Evolutionary conservation across 345 rosid genomes (phyloP), one percentile per base, ranked within the genome.

Genomic region (Gossypium herbaceum): DNA sequence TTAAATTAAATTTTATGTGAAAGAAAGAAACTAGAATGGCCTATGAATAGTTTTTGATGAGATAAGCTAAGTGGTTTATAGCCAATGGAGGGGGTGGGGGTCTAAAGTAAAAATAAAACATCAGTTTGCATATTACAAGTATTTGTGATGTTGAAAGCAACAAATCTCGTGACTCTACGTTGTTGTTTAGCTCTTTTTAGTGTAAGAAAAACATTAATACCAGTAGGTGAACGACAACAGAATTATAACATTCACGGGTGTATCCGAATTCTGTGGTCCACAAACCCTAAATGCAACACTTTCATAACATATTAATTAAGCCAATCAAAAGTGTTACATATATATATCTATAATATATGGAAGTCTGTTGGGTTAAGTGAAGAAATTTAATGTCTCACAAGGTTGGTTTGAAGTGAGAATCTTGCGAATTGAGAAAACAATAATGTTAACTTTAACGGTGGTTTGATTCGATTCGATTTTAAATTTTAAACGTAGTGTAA

Each of bases 91-190:
- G 41, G 41, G 41, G 41, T 34, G 41, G 41, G 7, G 1, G 41
- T 34, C 41, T 34, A 34, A 34, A 34, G 41, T 34, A 34, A 5
- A 34, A 34, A 34, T 0, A 34, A 1, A 5, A 34, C 41, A 27
- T 71, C 24, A 43, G 68, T 51, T 51, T 19, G 73, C 25, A 47
- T 47, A 12, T 73, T 4, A 63, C 12, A 55, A 27, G 51, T 68
- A 51, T 45, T 45, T 20, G 48, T 62, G 77, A 80, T 67, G 84
- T 76, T 20, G 73, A 50, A 75, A 71, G 73, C 77, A 54, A 61
- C 29, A 62, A 54, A 71, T 83, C 97, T 80, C 97, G 97, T 92
- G 97, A 92, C 88, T 78, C 86, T 85, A 15, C 1, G 47, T 89
- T 92, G 93, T 92, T 82, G 81, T 84, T 83, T 89, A 83, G 93